Evolutionary conservation across 768 basidiomycete genomes (phyloP).

Genomic region (Tremella yokohamensis): DNA sequence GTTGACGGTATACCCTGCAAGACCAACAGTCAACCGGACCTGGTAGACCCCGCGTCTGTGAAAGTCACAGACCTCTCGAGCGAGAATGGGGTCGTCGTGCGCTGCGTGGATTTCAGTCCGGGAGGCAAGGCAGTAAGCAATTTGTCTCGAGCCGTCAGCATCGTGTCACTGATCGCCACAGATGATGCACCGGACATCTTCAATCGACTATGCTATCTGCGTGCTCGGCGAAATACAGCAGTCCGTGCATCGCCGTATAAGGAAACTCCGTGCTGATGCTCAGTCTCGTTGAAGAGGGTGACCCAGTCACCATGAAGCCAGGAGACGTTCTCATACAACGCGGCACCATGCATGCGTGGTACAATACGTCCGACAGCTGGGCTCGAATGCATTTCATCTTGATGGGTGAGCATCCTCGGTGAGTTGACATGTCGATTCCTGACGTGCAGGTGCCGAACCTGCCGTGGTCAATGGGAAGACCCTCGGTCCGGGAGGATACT

Average conservation of each 20-base stretch:
- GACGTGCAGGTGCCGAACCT: too few species aligned
- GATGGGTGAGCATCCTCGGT: too few species aligned
- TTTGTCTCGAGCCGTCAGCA: too few species aligned
- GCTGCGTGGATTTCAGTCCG: background rate
- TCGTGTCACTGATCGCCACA: too few species aligned
- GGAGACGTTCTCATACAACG: constrained; percentile 49
- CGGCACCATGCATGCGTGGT: constrained; percentile 48
- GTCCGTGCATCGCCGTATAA: constrained; percentile 19
- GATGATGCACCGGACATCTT: constrained; percentile 42
- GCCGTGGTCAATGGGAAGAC: too few species aligned
- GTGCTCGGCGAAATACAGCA: constrained; percentile 29
- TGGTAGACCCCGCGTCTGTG: background rate
- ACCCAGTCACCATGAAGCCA: constrained; percentile 29
- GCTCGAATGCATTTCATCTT: too few species aligned
- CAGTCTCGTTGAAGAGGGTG: constrained; percentile 5
- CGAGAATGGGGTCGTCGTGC: background rate
- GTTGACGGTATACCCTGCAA: background rate
- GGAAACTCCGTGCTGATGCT: too few species aligned
- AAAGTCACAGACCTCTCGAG: constrained; percentile 1
- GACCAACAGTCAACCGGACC: background rate
- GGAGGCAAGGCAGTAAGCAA: background rate
- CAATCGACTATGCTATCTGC: constrained; percentile 49
- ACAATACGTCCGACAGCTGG: background rate
- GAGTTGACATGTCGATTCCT: too few species aligned
- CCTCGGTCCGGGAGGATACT: too few species aligned